Conservation (phyloP, 2,329 filamentous ascomycete species). For the Corinectria fuckeliana region DNA sequence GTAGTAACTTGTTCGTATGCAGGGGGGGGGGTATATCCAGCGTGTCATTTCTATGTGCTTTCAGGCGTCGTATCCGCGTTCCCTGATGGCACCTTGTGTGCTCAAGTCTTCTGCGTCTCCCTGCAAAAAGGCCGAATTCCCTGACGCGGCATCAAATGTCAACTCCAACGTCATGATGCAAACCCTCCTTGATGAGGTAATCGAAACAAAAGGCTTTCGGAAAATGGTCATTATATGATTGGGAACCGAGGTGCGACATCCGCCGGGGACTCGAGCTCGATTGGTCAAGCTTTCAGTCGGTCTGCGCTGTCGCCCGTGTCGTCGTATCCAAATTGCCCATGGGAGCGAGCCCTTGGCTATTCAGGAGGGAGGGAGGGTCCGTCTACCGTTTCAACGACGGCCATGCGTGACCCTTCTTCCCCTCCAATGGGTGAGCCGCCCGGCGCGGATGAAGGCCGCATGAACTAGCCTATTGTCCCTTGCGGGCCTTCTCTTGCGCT, state of each 20-base stretch:
- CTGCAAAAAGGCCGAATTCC: constrained; percentile 29
- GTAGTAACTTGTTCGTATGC: constrained; percentile 39
- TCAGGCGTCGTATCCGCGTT: constrained; percentile 33
- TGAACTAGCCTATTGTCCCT: constrained; percentile 51
- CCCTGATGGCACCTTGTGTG: constrained; percentile 33
- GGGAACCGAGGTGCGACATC: constrained; percentile 28
- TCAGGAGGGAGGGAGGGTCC: constrained; percentile 1
- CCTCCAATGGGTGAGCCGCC: constrained; percentile 4
- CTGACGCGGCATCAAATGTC: constrained; percentile 29
- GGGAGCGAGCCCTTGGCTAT: background rate
- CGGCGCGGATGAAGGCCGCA: constrained; percentile 7
- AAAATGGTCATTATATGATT: constrained; percentile 40
- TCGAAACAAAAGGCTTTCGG: constrained; percentile 29
- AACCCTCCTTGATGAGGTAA: constrained; percentile 36
- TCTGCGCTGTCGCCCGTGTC: constrained; percentile 17
- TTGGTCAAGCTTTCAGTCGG: constrained; percentile 9
- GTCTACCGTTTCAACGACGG: constrained; percentile 28
- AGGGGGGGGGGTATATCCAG: constrained; percentile 41
- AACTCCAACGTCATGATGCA: constrained; percentile 37
- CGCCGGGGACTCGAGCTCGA: constrained; percentile 12
- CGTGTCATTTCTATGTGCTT: constrained; percentile 41
- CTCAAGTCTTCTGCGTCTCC: constrained; percentile 27
- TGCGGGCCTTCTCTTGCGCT: constrained; percentile 82
- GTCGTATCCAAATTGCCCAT: constrained; percentile 18
- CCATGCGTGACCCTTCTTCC: constrained; percentile 21